Base-by-base conservation (phyloP, 179 eudicot species). In the Camellia oleifera region DNA sequence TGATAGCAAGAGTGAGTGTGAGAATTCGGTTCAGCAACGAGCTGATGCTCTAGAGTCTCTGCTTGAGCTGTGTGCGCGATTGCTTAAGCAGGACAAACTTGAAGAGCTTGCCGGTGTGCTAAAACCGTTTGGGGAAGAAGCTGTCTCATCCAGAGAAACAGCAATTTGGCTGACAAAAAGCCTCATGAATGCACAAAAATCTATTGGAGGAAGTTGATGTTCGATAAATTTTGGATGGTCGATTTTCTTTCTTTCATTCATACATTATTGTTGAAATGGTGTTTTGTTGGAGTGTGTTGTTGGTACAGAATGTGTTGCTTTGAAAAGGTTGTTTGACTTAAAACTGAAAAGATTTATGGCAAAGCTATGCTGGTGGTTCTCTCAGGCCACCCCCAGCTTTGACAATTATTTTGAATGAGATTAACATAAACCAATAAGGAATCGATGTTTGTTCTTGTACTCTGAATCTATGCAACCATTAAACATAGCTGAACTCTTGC, bases 91-190 rank as follows among this genome's bases (percentile, higher is more conserved):
- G 84, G 92, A 92, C 78, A 94, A 94, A 69, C 87, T 91, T 4
- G 93, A 90, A 9, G 99, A 96, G 85, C 96, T 96, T 50, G 85
- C 89, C 7, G 93, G 96, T 15, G 91, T 96, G 79, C 82, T 96
- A 26, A 91, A 90, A 81, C 98, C 99, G 5, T 96, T 96, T 60
- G 98, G 99, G 57, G 98, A 94, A 79, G 99, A 96, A 69, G 77
- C 85, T 6, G 96, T 94, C 13, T 96, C 99, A 3, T 96, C 98
- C 14, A 87, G 99, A 52, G 99, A 96, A 86, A 96, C 99, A 58
- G 98, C 99, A 44, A 96, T 96, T 73, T 96, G 99, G 99, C 74
- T 96, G 83, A 94, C 99, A 3, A 94, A 96, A 86, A 96, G 98
- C 88, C 86, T 94, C 58, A 91, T 96, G 84, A 93, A 88, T 70